Evolutionary conservation across 768 basidiomycete species (phyloP).

Genomic region (Amanita fuliginea): DNA sequence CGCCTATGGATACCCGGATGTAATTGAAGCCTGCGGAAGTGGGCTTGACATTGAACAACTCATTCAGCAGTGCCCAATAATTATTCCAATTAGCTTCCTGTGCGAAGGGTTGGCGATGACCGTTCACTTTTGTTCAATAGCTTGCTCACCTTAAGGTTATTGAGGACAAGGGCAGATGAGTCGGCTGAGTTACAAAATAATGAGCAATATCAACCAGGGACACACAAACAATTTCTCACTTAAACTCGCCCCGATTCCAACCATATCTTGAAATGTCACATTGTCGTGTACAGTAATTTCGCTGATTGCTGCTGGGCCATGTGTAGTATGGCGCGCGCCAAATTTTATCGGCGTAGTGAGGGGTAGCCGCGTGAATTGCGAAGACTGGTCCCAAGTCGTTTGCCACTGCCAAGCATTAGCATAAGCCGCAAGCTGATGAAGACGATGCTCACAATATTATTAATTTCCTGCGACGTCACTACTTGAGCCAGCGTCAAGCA

Average conservation of each 20-base stretch:
- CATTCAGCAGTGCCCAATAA: constrained; percentile 48
- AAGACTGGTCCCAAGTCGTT: constrained; percentile 42
- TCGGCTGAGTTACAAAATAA: constrained; percentile 36
- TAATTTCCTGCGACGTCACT: not conserved
- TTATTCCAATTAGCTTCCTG: constrained; percentile 40
- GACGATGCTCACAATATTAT: not conserved
- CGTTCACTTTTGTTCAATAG: not conserved
- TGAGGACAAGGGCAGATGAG: constrained; percentile 52
- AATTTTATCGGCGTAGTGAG: constrained; percentile 47
- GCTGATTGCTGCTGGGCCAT: constrained; percentile 44
- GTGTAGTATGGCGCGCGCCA: constrained; percentile 19
- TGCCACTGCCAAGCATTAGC: constrained; percentile 34
- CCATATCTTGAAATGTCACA: constrained; percentile 44
- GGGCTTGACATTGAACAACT: constrained; percentile 54
- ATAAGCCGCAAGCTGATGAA: not conserved
- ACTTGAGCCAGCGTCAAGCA: not conserved
- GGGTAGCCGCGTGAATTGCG: constrained; percentile 38
- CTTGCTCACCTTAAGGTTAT: constrained; percentile 47
- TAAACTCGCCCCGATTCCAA: constrained; percentile 56
- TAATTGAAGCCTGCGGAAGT: constrained; percentile 60
- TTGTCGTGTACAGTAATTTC: constrained; percentile 53
- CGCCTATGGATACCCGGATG: constrained; percentile 59
- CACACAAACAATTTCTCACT: constrained; percentile 27
- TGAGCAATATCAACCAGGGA: not conserved
- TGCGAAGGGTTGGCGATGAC: not conserved